These are phyloP conservation scores for Colletotrichum eleusines DNA, from an alignment of 2,329 filamentous ascomycete genomes.

Conservation along the genomic window DNA sequence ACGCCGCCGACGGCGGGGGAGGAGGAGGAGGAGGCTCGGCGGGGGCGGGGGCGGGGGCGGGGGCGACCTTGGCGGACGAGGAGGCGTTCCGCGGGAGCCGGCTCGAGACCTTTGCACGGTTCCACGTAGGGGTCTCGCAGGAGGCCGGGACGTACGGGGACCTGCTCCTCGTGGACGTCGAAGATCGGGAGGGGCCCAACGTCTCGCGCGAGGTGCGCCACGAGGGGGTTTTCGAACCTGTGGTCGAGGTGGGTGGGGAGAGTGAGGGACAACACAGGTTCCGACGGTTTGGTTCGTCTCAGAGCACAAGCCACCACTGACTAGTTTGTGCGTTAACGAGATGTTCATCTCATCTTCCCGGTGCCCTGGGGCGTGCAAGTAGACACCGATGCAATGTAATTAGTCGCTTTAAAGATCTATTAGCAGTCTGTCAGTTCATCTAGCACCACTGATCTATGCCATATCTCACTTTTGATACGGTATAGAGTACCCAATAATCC, in stretches of 20 bases:
- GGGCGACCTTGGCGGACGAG: too few relatives aligned
- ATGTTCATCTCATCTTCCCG: not conserved
- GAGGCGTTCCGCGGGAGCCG: not conserved
- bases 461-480: too few relatives aligned
- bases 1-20: too few relatives aligned
- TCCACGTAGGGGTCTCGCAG: not conserved
- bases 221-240: not conserved
- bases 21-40: too few relatives aligned
- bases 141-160: not conserved
- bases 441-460: too few relatives aligned
- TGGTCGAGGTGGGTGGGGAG: too few relatives aligned
- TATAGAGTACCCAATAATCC: too few relatives aligned
- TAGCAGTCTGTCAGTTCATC: too few relatives aligned
- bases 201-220: conserved; percentile 1
- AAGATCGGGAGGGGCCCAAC: not conserved
- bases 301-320: too few relatives aligned
- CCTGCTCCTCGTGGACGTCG: conserved; percentile 11
- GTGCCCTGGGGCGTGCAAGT: not conserved
- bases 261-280: too few relatives aligned
- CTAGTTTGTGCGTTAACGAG: not conserved
- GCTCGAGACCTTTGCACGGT: not conserved
- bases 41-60: too few relatives aligned
- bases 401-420: too few relatives aligned
- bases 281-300: not conserved
- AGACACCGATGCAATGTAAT: not conserved